Evolutionary conservation across 495 filamentous ascomycete genomes (phyloP), one percentile per base, ranked within the genome.

Genomic region (Penicillium pulvis): DNA sequence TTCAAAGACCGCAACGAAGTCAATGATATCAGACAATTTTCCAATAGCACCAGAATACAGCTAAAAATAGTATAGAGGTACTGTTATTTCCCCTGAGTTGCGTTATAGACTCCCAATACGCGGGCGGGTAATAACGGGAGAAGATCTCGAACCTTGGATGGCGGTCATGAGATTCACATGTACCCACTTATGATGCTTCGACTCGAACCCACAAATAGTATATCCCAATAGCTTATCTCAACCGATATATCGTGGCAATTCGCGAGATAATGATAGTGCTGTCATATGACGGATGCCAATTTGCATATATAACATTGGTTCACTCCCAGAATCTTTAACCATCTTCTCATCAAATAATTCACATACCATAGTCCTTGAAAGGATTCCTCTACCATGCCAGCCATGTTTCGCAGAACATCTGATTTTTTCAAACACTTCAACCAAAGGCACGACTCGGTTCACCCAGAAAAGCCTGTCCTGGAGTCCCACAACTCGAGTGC

Each of bases 351-450:
- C 33, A 36, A 36, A 36, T 36, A 0, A 14, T 36, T 36, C 12
- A 12, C 33, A 28, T 36, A 36, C 12, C 33, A 36, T 36, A 7
- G 31, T 3, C 10, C 10, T 12, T 36, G 2, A 14, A 36, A 36
- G 33, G 12, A 36, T 14, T 36, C 33, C 20, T 36, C 30, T 17
- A 24, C 16, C 12, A 58, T 58, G 43, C 39, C 56, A 2, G 19
- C n/a, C 7, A 47, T 58, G 20, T 58, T 58, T 39, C 56, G 50
- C 55, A 26, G 55, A 20, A 47, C 55, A 3, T 58, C 50, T 8
- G 56, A 58, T 19, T 31, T 48, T 3, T 53, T 58, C 42, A 58
- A 53, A 31, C 56, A 53, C 36, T 31, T 53, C 50, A 28, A 47
- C 23, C 20, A 47, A 47, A 30, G 46, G 12, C 33, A 47, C 11